These are phyloP conservation scores for Schizopora paradoxa DNA, from an alignment of 1,284 basidiomycete species.

Conservation along the genomic window DNA sequence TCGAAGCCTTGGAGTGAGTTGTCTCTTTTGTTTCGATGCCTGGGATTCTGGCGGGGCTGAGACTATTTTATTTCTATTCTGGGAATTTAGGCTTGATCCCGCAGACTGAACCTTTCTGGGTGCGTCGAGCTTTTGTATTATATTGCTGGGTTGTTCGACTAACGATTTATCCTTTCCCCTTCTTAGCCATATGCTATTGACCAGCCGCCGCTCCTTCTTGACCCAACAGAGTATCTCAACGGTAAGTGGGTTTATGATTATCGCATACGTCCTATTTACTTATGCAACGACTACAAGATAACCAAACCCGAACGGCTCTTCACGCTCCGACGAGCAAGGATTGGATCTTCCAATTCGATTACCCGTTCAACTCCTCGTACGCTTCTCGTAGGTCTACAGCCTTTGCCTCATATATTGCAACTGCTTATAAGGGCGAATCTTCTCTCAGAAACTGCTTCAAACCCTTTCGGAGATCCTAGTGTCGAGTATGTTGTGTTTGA, in stretches of 20 bases:
- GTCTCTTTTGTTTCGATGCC: not conserved
- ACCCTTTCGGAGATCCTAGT: conserved; percentile 39
- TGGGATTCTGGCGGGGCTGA: not conserved
- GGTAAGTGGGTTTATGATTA: conserved; percentile 33
- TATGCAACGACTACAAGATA: conserved; percentile 33
- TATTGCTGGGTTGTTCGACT: not conserved
- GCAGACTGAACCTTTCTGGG: not conserved
- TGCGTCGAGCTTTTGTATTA: not conserved
- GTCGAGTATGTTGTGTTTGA: not conserved
- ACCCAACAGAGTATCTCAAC: conserved; percentile 46
- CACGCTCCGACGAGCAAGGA: conserved; percentile 62
- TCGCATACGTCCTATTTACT: not conserved
- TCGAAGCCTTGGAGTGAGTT: conserved; percentile 61
- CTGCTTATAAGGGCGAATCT: conserved; percentile 8
- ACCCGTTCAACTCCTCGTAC: conserved; percentile 30
- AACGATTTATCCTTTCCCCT: not conserved
- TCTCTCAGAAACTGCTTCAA: conserved; percentile 11
- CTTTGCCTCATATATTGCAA: not conserved
- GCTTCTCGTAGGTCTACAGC: not conserved
- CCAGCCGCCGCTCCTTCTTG: conserved; percentile 29
- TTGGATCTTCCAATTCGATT: conserved; percentile 45
- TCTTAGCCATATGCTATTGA: conserved; percentile 25
- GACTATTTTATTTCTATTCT: conserved; percentile 5
- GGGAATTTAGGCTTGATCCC: not conserved
- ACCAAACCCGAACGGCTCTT: conserved; percentile 46